phyloP scores from a whole-genome alignment of 768 basidiomycete genomes.

The Macrolepiota albuminosa region DNA sequence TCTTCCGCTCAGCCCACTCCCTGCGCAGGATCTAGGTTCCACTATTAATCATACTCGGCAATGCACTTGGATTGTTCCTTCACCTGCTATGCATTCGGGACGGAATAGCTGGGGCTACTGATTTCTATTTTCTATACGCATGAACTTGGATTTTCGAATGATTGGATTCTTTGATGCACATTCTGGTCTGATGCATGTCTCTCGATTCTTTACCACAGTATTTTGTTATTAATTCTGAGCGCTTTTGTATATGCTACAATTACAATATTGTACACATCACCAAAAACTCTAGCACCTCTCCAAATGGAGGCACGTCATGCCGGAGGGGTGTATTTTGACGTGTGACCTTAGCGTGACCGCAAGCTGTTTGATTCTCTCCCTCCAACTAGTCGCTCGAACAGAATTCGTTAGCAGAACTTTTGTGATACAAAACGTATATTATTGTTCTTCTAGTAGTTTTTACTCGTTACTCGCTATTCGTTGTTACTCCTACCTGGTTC shows the following conservation, averaged over 20 bases:
- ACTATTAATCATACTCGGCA: neutral
- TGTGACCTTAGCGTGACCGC: too few relatives aligned
- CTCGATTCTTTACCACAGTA: neutral
- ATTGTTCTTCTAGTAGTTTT: too few relatives aligned
- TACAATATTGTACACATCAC: neutral
- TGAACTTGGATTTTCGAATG: neutral
- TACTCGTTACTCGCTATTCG: too few relatives aligned
- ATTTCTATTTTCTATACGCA: neutral
- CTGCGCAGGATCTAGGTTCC: neutral
- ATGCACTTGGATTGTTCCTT: neutral
- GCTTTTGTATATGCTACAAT: neutral
- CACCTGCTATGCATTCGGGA: neutral
- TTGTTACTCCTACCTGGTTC: too few relatives aligned
- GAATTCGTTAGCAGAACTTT: too few relatives aligned
- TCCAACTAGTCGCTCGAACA: too few relatives aligned
- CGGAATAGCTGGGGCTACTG: slow-evolving; percentile 11
- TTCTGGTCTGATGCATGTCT: neutral
- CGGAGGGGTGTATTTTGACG: too few relatives aligned
- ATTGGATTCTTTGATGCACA: neutral
- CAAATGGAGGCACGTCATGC: too few relatives aligned
- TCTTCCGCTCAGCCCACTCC: neutral
- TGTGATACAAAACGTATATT: too few relatives aligned
- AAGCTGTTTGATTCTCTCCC: too few relatives aligned
- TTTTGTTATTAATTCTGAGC: too few relatives aligned
- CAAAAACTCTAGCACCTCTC: too few relatives aligned